Evolutionary conservation across 1,284 basidiomycete genomes (phyloP).

Genomic region (Rhodofomes roseus): DNA sequence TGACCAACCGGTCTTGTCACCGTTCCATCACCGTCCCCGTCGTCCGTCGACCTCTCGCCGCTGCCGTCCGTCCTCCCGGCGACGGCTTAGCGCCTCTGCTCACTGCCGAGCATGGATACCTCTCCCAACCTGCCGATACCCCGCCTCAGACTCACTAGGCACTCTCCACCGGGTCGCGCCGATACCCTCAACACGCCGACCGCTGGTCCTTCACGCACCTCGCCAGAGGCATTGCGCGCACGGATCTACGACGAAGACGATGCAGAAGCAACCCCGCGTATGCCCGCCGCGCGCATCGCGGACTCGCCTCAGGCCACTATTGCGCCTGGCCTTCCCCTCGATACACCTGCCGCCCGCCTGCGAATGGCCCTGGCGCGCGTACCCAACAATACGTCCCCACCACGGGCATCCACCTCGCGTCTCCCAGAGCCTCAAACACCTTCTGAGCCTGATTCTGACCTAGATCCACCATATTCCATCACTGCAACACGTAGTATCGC

Average conservation of each 20-base stretch:
- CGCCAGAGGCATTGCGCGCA: constrained; percentile 24
- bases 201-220: constrained; percentile 31
- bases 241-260: constrained; percentile 38
- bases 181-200: constrained; percentile 23
- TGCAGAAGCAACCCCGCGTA: constrained; percentile 46
- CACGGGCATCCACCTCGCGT: constrained; percentile 28
- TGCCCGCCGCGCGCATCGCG: constrained; percentile 29
- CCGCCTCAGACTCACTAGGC: constrained; percentile 18
- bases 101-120: constrained; percentile 19
- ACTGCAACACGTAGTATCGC: constrained; percentile 45
- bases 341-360: constrained; percentile 49
- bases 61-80: not conserved
- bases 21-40: constrained; percentile 4
- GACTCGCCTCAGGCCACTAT: constrained; percentile 19
- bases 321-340: constrained; percentile 23
- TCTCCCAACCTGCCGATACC: constrained; percentile 16
- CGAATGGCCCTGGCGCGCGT: constrained; percentile 51
- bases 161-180: constrained; percentile 13
- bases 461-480: constrained; percentile 42
- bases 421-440: constrained; percentile 31
- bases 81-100: not conserved
- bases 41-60: not conserved
- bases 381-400: constrained; percentile 27
- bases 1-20: not conserved
- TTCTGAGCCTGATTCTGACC: constrained; percentile 61